Base-by-base conservation (phyloP, 352 stramenopile species). In the Pythium volutum region DNA sequence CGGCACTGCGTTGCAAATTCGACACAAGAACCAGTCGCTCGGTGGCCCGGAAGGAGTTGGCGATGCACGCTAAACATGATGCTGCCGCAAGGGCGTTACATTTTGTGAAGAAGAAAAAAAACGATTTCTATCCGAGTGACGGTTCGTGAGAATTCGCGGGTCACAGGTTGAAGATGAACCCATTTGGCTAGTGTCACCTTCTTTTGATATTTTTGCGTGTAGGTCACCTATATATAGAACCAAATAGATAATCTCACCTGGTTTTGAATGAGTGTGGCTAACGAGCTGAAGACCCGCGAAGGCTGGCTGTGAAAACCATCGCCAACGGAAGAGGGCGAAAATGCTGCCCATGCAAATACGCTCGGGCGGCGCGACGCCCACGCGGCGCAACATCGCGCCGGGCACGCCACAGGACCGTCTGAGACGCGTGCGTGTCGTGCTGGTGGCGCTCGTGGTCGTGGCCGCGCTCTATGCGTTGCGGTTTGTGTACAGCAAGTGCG, bases 401-500 rank as follows among this genome's bases (percentile, higher is more conserved):
- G 45, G 51, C 14, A 33, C 47, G 3, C 18, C 52, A 16, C 25
- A 71, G 64, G 58, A 49, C 69, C 51, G 50, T 69, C 53, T 69
- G 34, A 49, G 48, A 38, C 59, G 50, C 25, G 59, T 59, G 49
- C 72, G 71, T 53, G 65, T 74, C 45, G 51, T 67, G 39, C 53
- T 81, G 20, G 67, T 69, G 43, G 69, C 75, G 36, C 46, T 72
- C n/a, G 55, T 59, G 41, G 52, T 57, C 29, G 46, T 70, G 15
- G 36, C 9, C 15, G 57, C 53, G n/a, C 36, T 90, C 16, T 81
- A 78, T 7, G 59, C 63, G 50, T 52, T 87, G 57, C 72, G 74
- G 2, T 89, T 89, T 52, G 34, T 89, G 39, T 89, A 87, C 58
- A 67, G 71, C 52, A 91, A 91, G 62, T 91, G 82, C 61, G 82